Conservation (phyloP, 345 rosid genomes). For the Mangifera indica region DNA sequence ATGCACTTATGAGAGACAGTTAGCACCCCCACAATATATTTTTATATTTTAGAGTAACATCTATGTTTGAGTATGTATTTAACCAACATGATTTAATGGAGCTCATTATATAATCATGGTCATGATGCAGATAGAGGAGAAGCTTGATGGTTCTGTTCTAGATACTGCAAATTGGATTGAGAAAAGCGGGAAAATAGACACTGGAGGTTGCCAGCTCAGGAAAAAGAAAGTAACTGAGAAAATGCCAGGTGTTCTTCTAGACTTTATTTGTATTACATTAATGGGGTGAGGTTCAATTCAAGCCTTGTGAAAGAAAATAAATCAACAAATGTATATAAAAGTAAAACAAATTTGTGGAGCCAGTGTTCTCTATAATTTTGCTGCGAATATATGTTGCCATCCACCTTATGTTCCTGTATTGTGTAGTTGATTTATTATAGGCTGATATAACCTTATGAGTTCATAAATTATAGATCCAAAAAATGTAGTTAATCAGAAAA, state of each 20-base stretch:
- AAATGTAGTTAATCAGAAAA: not conserved
- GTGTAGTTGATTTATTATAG: not conserved
- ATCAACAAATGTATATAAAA: not conserved
- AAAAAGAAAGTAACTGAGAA: conserved; percentile 34
- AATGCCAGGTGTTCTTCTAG: conserved; percentile 25
- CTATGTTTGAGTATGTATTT: not conserved
- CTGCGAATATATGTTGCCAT: not conserved
- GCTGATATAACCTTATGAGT: not conserved
- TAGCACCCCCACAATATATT: not conserved
- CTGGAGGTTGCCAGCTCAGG: conserved; percentile 21
- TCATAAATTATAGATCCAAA: not conserved
- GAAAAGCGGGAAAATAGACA: conserved; percentile 27
- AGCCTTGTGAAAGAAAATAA: not conserved
- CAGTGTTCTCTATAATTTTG: not conserved
- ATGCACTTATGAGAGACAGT: not conserved
- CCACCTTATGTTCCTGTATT: not conserved
- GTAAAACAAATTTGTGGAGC: not conserved
- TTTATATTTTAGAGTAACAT: not conserved
- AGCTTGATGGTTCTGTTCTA: conserved; percentile 24
- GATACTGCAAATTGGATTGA: conserved; percentile 21
- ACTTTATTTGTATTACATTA: not conserved
- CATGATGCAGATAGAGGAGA: conserved; percentile 40
- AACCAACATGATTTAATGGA: not conserved
- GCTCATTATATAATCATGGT: conserved; percentile 2
- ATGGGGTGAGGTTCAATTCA: not conserved